Base-by-base conservation (phyloP, 768 basidiomycete genomes). In the Pisolithus marmoratus region DNA sequence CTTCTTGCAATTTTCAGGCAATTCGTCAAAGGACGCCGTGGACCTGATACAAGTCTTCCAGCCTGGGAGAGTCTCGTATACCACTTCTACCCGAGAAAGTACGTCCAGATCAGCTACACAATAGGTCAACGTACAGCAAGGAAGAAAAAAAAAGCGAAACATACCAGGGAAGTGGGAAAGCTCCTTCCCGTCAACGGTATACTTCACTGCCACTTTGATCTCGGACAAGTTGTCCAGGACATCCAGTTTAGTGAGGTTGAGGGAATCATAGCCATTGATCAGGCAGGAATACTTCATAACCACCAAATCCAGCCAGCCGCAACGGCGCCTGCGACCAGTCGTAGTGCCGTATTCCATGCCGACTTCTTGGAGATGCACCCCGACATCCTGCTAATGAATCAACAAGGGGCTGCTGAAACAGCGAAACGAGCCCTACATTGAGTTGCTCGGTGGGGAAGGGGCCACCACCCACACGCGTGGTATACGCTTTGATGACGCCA, bases 401-500 rank as follows among this genome's bases (percentile, higher is more conserved):
- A 46, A 58, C 50, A 14, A 9, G 36, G 47, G 42, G 12, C 6
- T 20, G 17, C 38, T 1, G 22, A 48, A 27, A 9, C 14, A n/a
- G 22, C 43, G 40, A 47, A 1, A 48, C 20, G 53, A 22, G 42
- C 73, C 84, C 52, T 46, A 91, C 88, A 69, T 94, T 87, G 51
- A 96, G 79, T 66, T 93, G 90, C 69, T 99, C 96, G 1, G 90
- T 92, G 8, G 96, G 94, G 79, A 99, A 98, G 4, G 96, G 96
- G 0, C 96, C 96, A 37, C 93, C 91, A n/a, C 96, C 96, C 22
- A 99, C 96, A 24, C 96, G 82, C 1, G 96, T 98, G 17, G 96
- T 98, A 69, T 99, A 99, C 0, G 96, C 96, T 70, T 98, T 99
- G 65, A 97, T 76, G 53, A 99, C 96, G 43, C 96, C 96, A 58